Evolutionary conservation across 768 basidiomycete genomes (phyloP).

Genomic region (Tephrocybe sp.): DNA sequence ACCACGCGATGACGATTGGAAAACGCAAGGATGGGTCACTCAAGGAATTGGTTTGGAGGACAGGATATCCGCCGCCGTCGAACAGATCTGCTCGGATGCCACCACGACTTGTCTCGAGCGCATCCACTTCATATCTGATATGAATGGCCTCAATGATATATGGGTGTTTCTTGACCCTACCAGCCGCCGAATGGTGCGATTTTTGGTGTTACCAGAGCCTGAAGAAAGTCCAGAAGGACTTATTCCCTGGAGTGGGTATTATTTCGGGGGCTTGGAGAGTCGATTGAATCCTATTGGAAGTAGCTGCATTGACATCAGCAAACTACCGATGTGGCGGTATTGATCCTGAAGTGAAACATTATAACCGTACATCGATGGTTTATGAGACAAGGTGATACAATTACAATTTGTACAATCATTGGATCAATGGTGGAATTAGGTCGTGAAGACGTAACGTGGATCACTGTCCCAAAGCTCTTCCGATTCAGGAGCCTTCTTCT

Average conservation of each 20-base stretch:
- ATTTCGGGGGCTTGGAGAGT: background rate
- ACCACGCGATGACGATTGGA: background rate
- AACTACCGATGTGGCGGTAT: background rate
- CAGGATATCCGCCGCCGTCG: background rate
- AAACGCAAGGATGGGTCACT: background rate
- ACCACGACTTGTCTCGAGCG: background rate
- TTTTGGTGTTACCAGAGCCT: background rate
- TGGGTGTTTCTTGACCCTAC: background rate
- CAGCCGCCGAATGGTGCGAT: background rate
- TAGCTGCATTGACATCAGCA: background rate
- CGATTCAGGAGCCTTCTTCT: background rate
- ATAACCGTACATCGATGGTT: background rate
- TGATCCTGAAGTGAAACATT: background rate
- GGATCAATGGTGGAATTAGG: background rate
- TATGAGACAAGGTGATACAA: background rate
- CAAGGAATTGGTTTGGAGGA: background rate
- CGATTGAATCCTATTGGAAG: background rate
- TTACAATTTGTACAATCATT: background rate
- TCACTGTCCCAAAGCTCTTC: constrained; percentile 7
- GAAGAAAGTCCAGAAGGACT: background rate
- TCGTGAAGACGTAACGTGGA: constrained; percentile 1
- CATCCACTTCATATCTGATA: background rate
- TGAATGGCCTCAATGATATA: background rate
- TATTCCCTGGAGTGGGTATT: background rate
- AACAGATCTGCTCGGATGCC: background rate